Evolutionary conservation across 441 rosid genomes (phyloP).

Genomic region (Pelargonium citronellum): DNA sequence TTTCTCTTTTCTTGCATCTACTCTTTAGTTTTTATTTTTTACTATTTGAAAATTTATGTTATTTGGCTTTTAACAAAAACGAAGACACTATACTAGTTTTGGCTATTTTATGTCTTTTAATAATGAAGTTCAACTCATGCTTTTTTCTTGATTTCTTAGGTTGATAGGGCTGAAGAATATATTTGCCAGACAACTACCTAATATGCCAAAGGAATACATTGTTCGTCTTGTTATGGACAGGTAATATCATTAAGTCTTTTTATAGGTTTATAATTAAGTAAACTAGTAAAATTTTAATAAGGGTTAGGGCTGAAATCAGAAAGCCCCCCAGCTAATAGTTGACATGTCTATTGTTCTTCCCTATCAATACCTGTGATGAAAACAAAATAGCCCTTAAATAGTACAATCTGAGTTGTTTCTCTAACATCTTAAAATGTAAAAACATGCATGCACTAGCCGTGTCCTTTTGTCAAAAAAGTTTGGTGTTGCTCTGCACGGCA

Average conservation of each 20-base stretch:
- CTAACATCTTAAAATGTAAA: not conserved
- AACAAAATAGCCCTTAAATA: too few relatives aligned
- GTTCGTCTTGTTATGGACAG: constrained; percentile 99
- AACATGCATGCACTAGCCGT: too few relatives aligned
- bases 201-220: constrained; percentile 98
- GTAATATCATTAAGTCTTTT: constrained; percentile 31
- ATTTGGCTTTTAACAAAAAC: not conserved
- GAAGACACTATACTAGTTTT: not conserved
- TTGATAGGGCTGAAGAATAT: constrained; percentile 97
- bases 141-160: constrained; percentile 38
- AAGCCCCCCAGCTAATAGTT: too few relatives aligned
- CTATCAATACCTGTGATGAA: too few relatives aligned
- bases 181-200: constrained; percentile 93
- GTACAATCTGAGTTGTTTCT: not conserved
- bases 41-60: not conserved
- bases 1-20: constrained; percentile 22
- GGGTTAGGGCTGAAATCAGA: not conserved
- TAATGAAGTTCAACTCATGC: constrained; percentile 9
- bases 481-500: too few relatives aligned
- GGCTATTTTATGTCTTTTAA: not conserved
- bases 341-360: too few relatives aligned
- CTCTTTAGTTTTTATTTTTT: not conserved
- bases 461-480: too few relatives aligned
- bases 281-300: not conserved
- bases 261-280: not conserved